Conservation (phyloP, 2,329 filamentous ascomycete species). For the Coniochaeta sp. region DNA sequence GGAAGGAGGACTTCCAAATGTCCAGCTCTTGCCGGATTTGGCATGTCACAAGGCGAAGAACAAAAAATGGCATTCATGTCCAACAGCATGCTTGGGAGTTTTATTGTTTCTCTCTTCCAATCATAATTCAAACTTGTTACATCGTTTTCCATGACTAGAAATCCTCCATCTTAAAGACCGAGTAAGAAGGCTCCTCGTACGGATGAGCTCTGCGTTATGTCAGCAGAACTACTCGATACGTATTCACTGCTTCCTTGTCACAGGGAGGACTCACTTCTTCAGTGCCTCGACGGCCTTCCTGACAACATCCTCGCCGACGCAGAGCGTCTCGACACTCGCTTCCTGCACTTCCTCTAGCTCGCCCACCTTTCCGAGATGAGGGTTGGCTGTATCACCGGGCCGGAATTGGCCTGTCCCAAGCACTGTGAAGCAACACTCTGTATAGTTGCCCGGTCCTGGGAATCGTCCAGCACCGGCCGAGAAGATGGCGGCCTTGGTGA, state of each 20-base stretch:
- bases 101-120: too few relatives aligned
- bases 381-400: slow-evolving; percentile 53
- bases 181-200: slow-evolving; percentile 44
- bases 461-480: slow-evolving; percentile 49
- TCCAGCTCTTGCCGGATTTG: too few relatives aligned
- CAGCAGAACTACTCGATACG: slow-evolving; percentile 9
- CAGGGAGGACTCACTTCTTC: slow-evolving; percentile 45
- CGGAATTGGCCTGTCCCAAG: slow-evolving; percentile 59
- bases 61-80: background rate
- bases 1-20: background rate
- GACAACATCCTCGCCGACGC: slow-evolving; percentile 49
- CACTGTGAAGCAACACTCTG: slow-evolving; percentile 44
- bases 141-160: too few relatives aligned
- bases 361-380: slow-evolving; percentile 52
- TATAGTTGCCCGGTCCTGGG: slow-evolving; percentile 43
- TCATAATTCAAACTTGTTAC: too few relatives aligned
- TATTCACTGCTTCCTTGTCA: background rate
- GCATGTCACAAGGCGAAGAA: background rate
- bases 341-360: slow-evolving; percentile 53
- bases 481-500: slow-evolving; percentile 49
- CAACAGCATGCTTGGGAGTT: too few relatives aligned
- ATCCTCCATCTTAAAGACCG: slow-evolving; percentile 40
- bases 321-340: slow-evolving; percentile 55
- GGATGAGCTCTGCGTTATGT: slow-evolving; percentile 34
- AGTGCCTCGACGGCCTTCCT: slow-evolving; percentile 53